A percentile compares a stretch with the other conserved stretches of the same genome.
phyloP scores from a whole-genome alignment of 2,329 filamentous ascomycete genomes.

The Arthrobotrys megalospora region DNA sequence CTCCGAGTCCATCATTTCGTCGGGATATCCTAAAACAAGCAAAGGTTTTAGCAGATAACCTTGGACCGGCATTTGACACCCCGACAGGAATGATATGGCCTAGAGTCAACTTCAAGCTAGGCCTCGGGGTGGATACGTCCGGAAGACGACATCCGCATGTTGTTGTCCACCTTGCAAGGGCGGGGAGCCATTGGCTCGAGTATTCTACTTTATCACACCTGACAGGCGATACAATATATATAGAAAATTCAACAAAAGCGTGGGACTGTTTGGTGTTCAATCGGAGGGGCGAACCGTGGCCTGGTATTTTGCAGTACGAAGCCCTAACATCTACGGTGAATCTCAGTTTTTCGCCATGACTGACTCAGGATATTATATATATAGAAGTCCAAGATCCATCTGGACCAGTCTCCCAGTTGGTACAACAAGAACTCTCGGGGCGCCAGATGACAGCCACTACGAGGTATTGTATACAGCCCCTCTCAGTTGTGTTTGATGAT shows the following conservation, averaged over 20 bases:
- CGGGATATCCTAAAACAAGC: slow-evolving; percentile 77
- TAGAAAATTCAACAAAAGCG: slow-evolving; percentile 68
- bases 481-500: background rate
- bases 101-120: slow-evolving; percentile 32
- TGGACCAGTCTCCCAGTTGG: slow-evolving; percentile 68
- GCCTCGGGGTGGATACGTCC: slow-evolving; percentile 28
- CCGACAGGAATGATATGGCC: slow-evolving; percentile 76
- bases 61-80: slow-evolving; percentile 85
- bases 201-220: slow-evolving; percentile 68
- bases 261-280: slow-evolving; percentile 69
- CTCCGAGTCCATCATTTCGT: slow-evolving; percentile 64
- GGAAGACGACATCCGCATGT: slow-evolving; percentile 64
- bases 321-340: slow-evolving; percentile 17
- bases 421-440: slow-evolving; percentile 68
- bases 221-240: slow-evolving; percentile 68
- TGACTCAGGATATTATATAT: background rate
- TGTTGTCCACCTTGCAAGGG: slow-evolving; percentile 67
- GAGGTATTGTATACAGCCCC: slow-evolving; percentile 58
- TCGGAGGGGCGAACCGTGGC: slow-evolving; percentile 65
- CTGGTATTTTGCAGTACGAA: slow-evolving; percentile 67
- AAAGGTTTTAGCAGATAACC: slow-evolving; percentile 77
- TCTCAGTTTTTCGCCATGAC: background rate
- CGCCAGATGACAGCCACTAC: slow-evolving; percentile 67
- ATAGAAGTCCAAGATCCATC: slow-evolving; percentile 68
- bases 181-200: slow-evolving; percentile 69